Percentiles rank a stretch among this genome's conserved stretches.
phyloP scores from a whole-genome alignment of 2,329 filamentous ascomycete species.

The Alternaria burnsii region DNA sequence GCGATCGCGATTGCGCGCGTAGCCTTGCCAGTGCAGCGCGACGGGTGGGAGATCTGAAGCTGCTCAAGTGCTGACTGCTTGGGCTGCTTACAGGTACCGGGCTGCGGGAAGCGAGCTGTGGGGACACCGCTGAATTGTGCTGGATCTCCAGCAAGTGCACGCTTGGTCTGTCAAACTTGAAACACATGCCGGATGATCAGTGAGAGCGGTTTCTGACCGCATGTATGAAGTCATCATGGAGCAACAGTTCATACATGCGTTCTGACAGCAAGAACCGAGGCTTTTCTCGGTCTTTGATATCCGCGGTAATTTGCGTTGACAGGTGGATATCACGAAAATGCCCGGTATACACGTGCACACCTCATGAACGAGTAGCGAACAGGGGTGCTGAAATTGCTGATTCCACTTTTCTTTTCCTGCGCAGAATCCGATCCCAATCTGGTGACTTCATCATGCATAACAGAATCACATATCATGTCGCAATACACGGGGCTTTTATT shows the following conservation, averaged over 20 bases:
- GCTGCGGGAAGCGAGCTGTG: slow-evolving; percentile 10
- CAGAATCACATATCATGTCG: neutral
- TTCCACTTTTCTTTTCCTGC: slow-evolving; percentile 1
- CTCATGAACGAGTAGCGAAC: neutral
- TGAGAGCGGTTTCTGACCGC: slow-evolving; percentile 12
- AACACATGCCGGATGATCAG: slow-evolving; percentile 26
- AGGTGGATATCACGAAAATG: neutral
- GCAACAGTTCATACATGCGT: neutral
- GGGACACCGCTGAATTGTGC: slow-evolving; percentile 4
- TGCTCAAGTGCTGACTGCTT: neutral
- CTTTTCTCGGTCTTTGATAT: neutral
- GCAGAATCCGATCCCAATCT: neutral
- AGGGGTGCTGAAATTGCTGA: slow-evolving; percentile 19
- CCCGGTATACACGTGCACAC: neutral
- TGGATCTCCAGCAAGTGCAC: slow-evolving; percentile 6
- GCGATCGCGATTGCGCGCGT: slow-evolving; percentile 6
- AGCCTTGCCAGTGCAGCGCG: slow-evolving; percentile 5
- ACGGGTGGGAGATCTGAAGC: slow-evolving; percentile 2
- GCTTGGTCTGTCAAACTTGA: slow-evolving; percentile 13
- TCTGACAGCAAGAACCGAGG: neutral
- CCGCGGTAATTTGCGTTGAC: slow-evolving; percentile 1
- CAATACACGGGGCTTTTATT: slow-evolving; percentile 1
- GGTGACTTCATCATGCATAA: slow-evolving; percentile 4
- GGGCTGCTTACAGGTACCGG: slow-evolving; percentile 5
- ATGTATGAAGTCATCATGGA: slow-evolving; percentile 21